These are phyloP conservation scores for Cantharellus anzutake DNA, from an alignment of 768 basidiomycete species.

Conservation along the genomic window DNA sequence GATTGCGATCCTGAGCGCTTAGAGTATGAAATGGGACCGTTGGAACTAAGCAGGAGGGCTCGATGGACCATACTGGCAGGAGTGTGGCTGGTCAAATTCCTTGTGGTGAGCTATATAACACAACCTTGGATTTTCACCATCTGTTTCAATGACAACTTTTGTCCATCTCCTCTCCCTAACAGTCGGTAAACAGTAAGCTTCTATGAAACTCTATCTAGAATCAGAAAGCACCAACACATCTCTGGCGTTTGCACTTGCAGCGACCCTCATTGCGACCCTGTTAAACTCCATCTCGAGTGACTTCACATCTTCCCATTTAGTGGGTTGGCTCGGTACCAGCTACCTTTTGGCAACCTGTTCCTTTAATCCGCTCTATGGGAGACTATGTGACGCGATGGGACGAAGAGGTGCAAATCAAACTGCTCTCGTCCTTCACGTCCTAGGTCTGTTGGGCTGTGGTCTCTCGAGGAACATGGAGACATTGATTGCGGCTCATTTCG, in stretches of 20 bases:
- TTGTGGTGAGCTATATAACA: constrained; percentile 32
- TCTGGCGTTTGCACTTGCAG: constrained; percentile 16
- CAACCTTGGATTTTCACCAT: neutral
- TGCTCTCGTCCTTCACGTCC: constrained; percentile 38
- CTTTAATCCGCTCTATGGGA: constrained; percentile 67
- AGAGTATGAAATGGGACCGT: neutral
- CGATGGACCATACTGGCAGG: constrained; percentile 35
- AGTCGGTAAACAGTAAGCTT: constrained; percentile 15
- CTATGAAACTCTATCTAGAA: constrained; percentile 10
- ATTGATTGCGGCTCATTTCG: constrained; percentile 55
- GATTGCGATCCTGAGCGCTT: no score
- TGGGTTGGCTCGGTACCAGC: constrained; percentile 71
- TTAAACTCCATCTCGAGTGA: constrained; percentile 63
- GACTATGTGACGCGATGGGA: constrained; percentile 60
- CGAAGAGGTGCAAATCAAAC: constrained; percentile 46
- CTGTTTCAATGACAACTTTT: neutral
- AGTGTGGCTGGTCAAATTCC: constrained; percentile 52
- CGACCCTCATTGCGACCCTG: constrained; percentile 63
- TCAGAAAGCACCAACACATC: neutral
- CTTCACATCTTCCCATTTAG: constrained; percentile 57
- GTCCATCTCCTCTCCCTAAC: constrained; percentile 26
- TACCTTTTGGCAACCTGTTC: constrained; percentile 65
- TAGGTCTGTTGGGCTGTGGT: constrained; percentile 51
- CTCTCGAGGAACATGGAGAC: constrained; percentile 49
- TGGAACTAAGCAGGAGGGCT: neutral